Evolutionary conservation across 2,329 filamentous ascomycete species (phyloP).

Genomic region (Periconia digitata): DNA sequence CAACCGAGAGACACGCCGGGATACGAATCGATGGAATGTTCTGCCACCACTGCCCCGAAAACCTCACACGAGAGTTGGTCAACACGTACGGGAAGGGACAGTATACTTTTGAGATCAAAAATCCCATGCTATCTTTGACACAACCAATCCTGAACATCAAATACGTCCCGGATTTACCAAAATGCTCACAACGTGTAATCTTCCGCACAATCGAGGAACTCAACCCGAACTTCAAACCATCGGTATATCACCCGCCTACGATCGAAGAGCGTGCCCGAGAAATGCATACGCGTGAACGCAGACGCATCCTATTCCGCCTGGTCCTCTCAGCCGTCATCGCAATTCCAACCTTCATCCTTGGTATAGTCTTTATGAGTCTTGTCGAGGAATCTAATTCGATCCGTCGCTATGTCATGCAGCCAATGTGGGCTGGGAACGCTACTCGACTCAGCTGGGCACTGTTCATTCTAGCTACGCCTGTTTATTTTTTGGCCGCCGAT

Average conservation of each 20-base stretch:
- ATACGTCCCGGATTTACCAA: constrained; percentile 69
- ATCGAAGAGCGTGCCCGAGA: constrained; percentile 77
- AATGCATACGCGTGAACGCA: constrained; percentile 71
- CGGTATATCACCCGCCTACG: constrained; percentile 76
- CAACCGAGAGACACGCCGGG: constrained; percentile 31
- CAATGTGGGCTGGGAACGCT: constrained; percentile 69
- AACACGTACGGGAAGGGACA: constrained; percentile 47
- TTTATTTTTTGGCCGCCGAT: constrained; percentile 85
- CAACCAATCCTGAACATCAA: constrained; percentile 67
- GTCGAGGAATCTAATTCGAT: constrained; percentile 61
- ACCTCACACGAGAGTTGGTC: constrained; percentile 57
- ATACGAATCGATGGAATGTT: constrained; percentile 49
- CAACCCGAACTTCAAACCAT: constrained; percentile 67
- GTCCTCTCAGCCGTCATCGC: constrained; percentile 68
- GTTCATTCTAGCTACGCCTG: constrained; percentile 78
- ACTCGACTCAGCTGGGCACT: constrained; percentile 77
- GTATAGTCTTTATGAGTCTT: constrained; percentile 88
- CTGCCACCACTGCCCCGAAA: constrained; percentile 49
- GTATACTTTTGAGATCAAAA: constrained; percentile 54
- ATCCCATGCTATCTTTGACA: constrained; percentile 58
- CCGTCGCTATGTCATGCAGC: constrained; percentile 68
- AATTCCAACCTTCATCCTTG: constrained; percentile 83
- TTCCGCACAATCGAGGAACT: constrained; percentile 66
- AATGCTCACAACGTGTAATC: constrained; percentile 75
- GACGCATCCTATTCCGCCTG: constrained; percentile 68